phyloP scores from a whole-genome alignment of 2,329 filamentous ascomycete species.

The Septoria petroselini region DNA sequence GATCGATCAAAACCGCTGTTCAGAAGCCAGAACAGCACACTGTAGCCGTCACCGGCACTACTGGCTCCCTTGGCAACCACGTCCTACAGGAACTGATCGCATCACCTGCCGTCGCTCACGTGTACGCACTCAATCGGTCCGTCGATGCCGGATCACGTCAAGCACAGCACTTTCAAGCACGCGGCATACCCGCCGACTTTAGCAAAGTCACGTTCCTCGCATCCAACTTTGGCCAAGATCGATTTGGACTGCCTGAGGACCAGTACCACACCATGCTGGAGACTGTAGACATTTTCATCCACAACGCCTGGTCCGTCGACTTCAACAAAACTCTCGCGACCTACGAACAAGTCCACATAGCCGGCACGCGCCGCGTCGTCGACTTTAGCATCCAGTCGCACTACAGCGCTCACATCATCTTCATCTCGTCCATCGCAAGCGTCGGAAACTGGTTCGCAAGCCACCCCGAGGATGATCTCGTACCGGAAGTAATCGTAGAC shows the following conservation, averaged over 20 bases:
- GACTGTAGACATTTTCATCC: constrained; percentile 35
- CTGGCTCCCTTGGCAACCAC: constrained; percentile 39
- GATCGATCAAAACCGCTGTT: background rate
- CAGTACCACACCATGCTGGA: constrained; percentile 27
- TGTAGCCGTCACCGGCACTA: constrained; percentile 39
- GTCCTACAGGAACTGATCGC: constrained; percentile 34
- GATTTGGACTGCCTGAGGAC: constrained; percentile 29
- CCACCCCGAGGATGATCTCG: constrained; percentile 18
- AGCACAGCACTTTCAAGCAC: constrained; percentile 24
- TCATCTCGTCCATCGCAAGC: constrained; percentile 42
- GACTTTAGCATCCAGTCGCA: constrained; percentile 30
- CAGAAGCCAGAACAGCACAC: constrained; percentile 21
- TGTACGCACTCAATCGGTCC: constrained; percentile 37
- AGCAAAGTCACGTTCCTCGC: constrained; percentile 30
- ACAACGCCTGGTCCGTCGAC: constrained; percentile 43
- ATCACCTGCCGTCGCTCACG: constrained; percentile 27
- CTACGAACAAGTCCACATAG: constrained; percentile 35
- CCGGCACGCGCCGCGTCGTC: constrained; percentile 32
- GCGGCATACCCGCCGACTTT: constrained; percentile 29
- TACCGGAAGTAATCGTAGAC: constrained; percentile 37
- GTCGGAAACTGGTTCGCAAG: constrained; percentile 32
- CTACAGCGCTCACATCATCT: constrained; percentile 36
- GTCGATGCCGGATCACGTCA: constrained; percentile 29
- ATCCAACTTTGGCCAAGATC: constrained; percentile 27
- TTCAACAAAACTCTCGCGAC: constrained; percentile 38